Base-by-base conservation (phyloP, 2,329 filamentous ascomycete genomes). In the Drechmeria coniospora region DNA sequence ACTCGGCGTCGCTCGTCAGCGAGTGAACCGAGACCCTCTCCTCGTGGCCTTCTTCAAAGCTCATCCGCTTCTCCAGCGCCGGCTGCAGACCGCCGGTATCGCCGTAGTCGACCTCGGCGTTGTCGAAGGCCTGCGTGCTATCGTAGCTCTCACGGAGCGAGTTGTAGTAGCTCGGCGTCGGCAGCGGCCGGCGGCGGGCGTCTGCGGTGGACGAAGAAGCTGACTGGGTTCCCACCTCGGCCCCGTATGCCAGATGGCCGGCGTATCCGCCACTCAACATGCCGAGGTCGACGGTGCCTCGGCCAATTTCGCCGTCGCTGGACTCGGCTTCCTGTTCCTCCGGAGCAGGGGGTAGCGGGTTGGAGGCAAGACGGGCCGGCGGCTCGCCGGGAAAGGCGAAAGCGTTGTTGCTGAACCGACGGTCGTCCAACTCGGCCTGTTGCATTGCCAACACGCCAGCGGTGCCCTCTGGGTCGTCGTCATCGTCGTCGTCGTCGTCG, bases 41-140 rank as follows among this genome's bases (percentile, higher is more conserved):
- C 40, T 94, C 90, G 2, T 30, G 29, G 9, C 82, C 87, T 47
- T 93, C 83, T 40, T 95, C 87, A 42, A 90, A 94, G 53, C 84
- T 94, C 42, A 84, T 62, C 34, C 83, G 71, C 38, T 84, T 68
- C 6, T 62, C 63, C 27, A 64, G 72, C 2, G 86, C 84, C 32
- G 80, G 70, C 35, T 84, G 74, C 16, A 94, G 55, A 1, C 90
- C 90, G 22, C 87, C 90, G n/a, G 84, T 94, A 6, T 81, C 86
- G 27, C 73, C 79, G 25, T 82, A 84, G 50, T 95, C 87, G 27
- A 93, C 78, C 29, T 79, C 69, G 5, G 79, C 82, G 30, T 74
- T 65, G 10, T 57, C 46, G 37, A 66, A 66, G 6, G 57, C 56
- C 1, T 59, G 46, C 2, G 49, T 42, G 25, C 43, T 44, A 31